Percentiles rank a stretch among this genome's conserved stretches.
Evolutionary conservation across 495 filamentous ascomycete genomes (phyloP).

Genomic region (Aspergillus indologenus): DNA sequence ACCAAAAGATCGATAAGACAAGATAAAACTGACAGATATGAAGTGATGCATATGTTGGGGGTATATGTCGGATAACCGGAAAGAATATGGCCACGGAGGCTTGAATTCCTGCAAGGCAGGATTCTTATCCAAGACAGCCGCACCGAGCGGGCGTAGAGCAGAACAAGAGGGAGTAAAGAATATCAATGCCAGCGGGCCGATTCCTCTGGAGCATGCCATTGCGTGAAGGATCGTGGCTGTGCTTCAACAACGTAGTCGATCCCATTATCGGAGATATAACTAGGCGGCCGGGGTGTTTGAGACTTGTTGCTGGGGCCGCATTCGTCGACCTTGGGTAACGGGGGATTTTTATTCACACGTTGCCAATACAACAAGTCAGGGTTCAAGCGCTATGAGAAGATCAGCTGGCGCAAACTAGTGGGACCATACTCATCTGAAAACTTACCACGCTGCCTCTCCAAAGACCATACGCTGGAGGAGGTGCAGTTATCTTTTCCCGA

Average conservation of each 20-base stretch:
- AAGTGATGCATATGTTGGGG: background rate
- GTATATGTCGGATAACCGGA: background rate
- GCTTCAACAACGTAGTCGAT: conserved; percentile 65
- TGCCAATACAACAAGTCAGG: conserved; percentile 80
- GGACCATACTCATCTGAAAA: conserved; percentile 17
- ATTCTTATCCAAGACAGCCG: background rate
- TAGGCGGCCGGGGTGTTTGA: conserved; percentile 55
- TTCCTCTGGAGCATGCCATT: conserved; percentile 21
- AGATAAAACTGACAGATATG: background rate
- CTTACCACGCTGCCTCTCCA: conserved; percentile 82
- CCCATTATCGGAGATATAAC: conserved; percentile 69
- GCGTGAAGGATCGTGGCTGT: conserved; percentile 50
- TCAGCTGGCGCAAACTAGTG: conserved; percentile 6
- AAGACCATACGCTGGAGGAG: conserved; percentile 83
- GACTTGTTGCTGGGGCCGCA: conserved; percentile 19
- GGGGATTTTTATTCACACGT: conserved; percentile 45
- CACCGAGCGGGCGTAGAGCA: background rate
- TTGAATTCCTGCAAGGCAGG: background rate
- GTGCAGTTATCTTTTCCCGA: conserved; percentile 43
- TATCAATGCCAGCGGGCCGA: background rate
- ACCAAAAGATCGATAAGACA: background rate
- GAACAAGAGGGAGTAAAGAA: background rate
- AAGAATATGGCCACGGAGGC: background rate
- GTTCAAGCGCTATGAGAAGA: conserved; percentile 59
- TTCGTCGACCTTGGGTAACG: conserved; percentile 8